phyloP scores from a whole-genome alignment of 2,329 filamentous ascomycete genomes.

The Colletotrichum incanum region DNA sequence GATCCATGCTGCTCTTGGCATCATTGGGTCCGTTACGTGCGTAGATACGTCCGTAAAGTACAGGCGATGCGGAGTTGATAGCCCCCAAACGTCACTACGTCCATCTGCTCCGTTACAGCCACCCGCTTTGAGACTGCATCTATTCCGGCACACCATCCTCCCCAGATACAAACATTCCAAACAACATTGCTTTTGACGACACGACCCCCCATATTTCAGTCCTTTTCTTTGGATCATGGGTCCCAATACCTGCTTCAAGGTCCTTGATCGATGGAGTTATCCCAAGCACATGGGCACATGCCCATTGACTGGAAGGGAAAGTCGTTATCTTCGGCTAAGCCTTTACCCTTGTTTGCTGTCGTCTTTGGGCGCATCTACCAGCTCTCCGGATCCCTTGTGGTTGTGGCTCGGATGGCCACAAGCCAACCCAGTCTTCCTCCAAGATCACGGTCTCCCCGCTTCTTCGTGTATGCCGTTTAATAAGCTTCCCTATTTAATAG shows the following conservation, averaged over 20 bases:
- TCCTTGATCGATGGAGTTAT: background rate
- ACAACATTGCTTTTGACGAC: slow-evolving; percentile 22
- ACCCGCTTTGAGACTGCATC: slow-evolving; percentile 2
- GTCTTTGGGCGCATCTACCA: background rate
- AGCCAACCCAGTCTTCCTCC: background rate
- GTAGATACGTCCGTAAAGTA: slow-evolving; percentile 19
- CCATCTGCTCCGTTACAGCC: background rate
- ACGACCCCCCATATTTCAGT: slow-evolving; percentile 9
- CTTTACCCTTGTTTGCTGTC: background rate
- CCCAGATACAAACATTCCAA: background rate
- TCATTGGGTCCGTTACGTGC: slow-evolving; percentile 21
- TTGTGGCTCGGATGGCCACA: background rate
- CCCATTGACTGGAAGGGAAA: slow-evolving; percentile 2
- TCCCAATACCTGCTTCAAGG: background rate
- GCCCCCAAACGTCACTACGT: slow-evolving; percentile 21
- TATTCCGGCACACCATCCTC: background rate
- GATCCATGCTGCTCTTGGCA: slow-evolving; percentile 28
- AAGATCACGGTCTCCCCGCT: background rate
- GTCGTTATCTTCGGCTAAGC: slow-evolving; percentile 9
- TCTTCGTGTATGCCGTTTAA: background rate
- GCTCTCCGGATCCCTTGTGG: background rate
- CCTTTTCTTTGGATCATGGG: slow-evolving; percentile 8
- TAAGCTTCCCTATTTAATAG: background rate
- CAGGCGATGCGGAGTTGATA: slow-evolving; percentile 14
- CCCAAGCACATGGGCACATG: slow-evolving; percentile 1